phyloP scores from a whole-genome alignment of 176 grass and related monocot genomes.

The sorghum (Sorghum bicolor) region Sorghum_bicolor_NCBIv3 NC_012873.2:58382501-58383000 shows the following conservation, averaged over 20 bases:
- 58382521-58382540: too few species aligned
- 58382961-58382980: slow-evolving; percentile 44
- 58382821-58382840: neutral
- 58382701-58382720: neutral
- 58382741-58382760: too few species aligned
- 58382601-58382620: neutral
- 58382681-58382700: neutral
- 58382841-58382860: neutral
- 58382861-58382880: too few species aligned
- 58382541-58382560: too few species aligned
- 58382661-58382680: neutral
- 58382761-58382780: neutral
- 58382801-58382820: neutral
- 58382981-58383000: too few species aligned
- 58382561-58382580: too few species aligned
- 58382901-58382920: too few species aligned
- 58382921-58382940: slow-evolving; percentile 14
- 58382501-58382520: too few species aligned
- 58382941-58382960: slow-evolving; percentile 35
- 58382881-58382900: too few species aligned
- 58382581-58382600: too few species aligned
- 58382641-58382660: neutral
- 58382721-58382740: too few species aligned
- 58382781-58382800: neutral
- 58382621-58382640: neutral